Conservation (phyloP, 176 grass and related monocot species). For the Aechmea fasciata region DNA sequence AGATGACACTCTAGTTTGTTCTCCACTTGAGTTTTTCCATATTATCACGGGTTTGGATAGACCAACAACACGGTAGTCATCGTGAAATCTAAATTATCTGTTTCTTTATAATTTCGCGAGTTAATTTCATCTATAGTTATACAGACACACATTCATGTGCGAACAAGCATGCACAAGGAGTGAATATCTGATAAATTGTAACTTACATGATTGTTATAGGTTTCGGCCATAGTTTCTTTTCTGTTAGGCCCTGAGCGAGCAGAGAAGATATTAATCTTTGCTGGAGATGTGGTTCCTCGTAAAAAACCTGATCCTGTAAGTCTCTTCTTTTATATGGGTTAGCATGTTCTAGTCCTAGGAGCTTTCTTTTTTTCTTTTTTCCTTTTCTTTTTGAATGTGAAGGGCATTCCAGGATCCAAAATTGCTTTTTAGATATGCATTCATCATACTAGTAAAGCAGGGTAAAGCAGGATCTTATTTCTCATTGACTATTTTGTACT, state of each 20-base stretch:
- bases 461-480: too few species aligned
- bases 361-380: too few species aligned
- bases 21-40: not conserved
- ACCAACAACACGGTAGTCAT: too few species aligned
- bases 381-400: too few species aligned
- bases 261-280: constrained; percentile 92
- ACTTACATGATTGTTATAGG: constrained; percentile 31
- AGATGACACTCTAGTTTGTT: not conserved
- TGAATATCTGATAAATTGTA: not conserved
- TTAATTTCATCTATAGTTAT: too few species aligned
- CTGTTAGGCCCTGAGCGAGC: constrained; percentile 67
- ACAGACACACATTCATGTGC: not conserved
- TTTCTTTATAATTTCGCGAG: too few species aligned
- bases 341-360: not conserved
- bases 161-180: not conserved
- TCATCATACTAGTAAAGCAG: too few species aligned
- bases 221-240: constrained; percentile 85
- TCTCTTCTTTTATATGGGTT: constrained; percentile 8
- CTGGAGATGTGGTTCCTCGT: constrained; percentile 86
- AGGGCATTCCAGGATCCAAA: too few species aligned
- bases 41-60: too few species aligned
- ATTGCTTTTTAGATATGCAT: too few species aligned
- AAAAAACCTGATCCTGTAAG: constrained; percentile 99
- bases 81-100: too few species aligned
- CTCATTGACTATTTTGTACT: too few species aligned